These are phyloP conservation scores for Fraxinus greggii DNA, from an alignment of 305 asterid genomes.

Conservation along the genomic window DNA sequence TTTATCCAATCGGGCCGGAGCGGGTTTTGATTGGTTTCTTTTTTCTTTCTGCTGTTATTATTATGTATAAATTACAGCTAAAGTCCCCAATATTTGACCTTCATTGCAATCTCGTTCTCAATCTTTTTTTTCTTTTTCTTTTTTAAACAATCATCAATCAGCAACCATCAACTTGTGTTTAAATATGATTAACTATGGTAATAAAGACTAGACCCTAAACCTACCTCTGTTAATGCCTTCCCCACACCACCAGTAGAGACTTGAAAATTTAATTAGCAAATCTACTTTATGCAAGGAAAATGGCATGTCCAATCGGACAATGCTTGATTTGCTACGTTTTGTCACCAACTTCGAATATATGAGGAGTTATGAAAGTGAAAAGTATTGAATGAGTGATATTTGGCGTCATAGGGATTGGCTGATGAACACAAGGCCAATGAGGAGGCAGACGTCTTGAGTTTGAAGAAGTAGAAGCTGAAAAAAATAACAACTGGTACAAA, in stretches of 20 bases:
- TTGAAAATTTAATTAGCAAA: neutral
- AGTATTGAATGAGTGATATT: neutral
- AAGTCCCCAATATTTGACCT: too few species aligned
- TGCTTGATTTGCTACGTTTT: neutral
- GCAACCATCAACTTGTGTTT: neutral
- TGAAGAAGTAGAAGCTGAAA: neutral
- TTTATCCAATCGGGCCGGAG: neutral
- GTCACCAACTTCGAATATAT: neutral
- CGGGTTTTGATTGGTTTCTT: neutral
- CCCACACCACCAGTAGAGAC: neutral
- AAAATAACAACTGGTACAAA: neutral
- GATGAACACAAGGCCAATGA: neutral
- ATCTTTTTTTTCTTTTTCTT: too few species aligned
- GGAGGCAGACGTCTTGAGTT: neutral
- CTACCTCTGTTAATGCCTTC: neutral
- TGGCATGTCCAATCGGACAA: neutral
- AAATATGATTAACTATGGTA: neutral
- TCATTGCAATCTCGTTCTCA: too few species aligned
- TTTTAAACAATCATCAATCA: neutral
- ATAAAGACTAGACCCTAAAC: neutral
- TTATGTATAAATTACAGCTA: neutral
- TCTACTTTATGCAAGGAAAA: neutral
- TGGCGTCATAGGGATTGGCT: neutral
- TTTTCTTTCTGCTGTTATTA: too few species aligned
- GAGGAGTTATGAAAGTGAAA: neutral